Evolutionary conservation across 345 rosid genomes (phyloP).

Genomic region (Eucalyptus cladocalyx): DNA sequence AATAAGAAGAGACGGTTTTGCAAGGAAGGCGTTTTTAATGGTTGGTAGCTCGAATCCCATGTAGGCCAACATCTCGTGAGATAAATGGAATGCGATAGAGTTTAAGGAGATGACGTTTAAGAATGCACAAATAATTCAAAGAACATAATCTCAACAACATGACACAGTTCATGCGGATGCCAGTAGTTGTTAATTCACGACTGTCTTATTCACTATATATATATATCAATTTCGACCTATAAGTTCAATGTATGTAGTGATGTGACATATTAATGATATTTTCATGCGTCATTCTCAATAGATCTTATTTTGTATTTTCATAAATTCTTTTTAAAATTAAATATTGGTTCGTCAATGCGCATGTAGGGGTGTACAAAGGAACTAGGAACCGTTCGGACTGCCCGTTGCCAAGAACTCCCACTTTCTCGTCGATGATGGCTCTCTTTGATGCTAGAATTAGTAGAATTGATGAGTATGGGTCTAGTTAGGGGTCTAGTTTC

Average conservation of each 20-base stretch:
- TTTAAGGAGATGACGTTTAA: neutral
- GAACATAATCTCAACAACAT: neutral
- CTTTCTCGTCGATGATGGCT: too few relatives aligned
- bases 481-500: accelerated
- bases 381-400: too few relatives aligned
- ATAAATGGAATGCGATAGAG: neutral
- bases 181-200: neutral
- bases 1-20: neutral
- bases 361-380: too few relatives aligned
- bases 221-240: neutral
- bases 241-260: neutral
- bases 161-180: neutral
- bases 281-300: neutral
- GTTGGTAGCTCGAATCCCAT: neutral
- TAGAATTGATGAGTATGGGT: accelerated
- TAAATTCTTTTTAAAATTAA: neutral
- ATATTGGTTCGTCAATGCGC: neutral
- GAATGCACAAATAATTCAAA: neutral
- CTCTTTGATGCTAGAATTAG: too few relatives aligned
- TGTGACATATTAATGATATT: neutral
- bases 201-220: neutral
- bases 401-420: too few relatives aligned
- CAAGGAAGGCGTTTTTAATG: neutral
- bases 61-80: neutral
- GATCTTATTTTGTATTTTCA: too few relatives aligned